A percentile compares a stretch with the other conserved stretches of the same genome.
phyloP scores from a whole-genome alignment of 2,329 filamentous ascomycete species.

The Sporothrix pallida region DNA sequence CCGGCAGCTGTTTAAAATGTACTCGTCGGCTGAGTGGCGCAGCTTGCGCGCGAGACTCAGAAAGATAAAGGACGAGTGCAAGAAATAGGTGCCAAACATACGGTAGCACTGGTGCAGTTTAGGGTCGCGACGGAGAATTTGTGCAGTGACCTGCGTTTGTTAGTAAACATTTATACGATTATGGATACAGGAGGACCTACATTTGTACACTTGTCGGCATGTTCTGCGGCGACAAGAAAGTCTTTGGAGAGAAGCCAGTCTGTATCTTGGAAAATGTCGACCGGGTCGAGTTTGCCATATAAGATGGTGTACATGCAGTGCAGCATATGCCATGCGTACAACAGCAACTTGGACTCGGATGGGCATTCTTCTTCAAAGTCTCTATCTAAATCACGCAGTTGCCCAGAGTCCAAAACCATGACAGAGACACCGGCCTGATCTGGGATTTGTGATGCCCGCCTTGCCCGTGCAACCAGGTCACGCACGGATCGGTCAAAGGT shows the following conservation, averaged over 20 bases:
- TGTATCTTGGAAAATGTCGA: constrained; percentile 22
- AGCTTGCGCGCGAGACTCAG: constrained; percentile 12
- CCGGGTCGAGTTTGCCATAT: constrained; percentile 13
- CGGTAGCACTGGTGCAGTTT: constrained; percentile 18
- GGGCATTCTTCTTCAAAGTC: neutral
- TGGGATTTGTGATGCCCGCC: neutral
- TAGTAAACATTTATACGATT: no score
- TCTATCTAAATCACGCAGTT: constrained; percentile 1
- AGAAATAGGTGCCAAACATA: constrained; percentile 19
- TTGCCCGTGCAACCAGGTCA: neutral
- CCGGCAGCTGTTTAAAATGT: constrained; percentile 22
- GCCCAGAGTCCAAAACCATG: constrained; percentile 14
- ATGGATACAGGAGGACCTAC: neutral
- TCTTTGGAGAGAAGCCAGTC: constrained; percentile 11
- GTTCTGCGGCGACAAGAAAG: neutral
- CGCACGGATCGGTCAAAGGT: constrained; percentile 10
- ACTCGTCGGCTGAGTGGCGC: constrained; percentile 22
- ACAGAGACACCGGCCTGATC: neutral
- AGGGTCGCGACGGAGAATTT: constrained; percentile 7
- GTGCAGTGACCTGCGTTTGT: neutral
- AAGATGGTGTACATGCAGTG: constrained; percentile 23
- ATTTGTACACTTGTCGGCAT: constrained; percentile 20
- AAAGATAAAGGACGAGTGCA: constrained; percentile 24
- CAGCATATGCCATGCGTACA: constrained; percentile 27
- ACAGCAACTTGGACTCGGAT: constrained; percentile 5